Percentiles rank a stretch among this genome's conserved stretches.
These are phyloP conservation scores for Chaetomium cochliodes DNA, from an alignment of 495 filamentous ascomycete species.

Conservation along the genomic window DNA sequence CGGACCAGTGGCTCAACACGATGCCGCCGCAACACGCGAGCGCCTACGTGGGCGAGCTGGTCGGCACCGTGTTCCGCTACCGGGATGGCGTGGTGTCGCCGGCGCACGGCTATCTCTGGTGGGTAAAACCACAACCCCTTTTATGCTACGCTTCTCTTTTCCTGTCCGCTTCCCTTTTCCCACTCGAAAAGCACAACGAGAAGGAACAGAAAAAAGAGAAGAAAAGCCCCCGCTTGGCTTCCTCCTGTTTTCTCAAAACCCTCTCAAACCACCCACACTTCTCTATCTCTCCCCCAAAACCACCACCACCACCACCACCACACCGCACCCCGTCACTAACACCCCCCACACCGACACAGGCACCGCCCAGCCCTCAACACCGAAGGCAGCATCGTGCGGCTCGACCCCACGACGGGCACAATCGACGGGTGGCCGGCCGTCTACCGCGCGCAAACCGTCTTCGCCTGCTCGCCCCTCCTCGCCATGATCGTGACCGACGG, in stretches of 20 bases:
- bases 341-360: background rate
- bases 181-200: background rate
- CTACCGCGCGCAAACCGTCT: slow-evolving; percentile 30
- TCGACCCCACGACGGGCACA: slow-evolving; percentile 2
- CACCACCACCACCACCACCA: too few relatives aligned
- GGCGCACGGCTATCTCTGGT: slow-evolving; percentile 29
- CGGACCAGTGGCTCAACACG: slow-evolving; percentile 33
- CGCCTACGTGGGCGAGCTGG: slow-evolving; percentile 23
- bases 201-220: too few relatives aligned
- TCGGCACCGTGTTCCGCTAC: slow-evolving; percentile 35
- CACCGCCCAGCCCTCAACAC: slow-evolving; percentile 2
- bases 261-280: too few relatives aligned
- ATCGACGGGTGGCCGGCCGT: background rate
- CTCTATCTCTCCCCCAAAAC: background rate
- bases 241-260: too few relatives aligned
- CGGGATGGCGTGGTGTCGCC: slow-evolving; percentile 21
- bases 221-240: too few relatives aligned
- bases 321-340: too few relatives aligned
- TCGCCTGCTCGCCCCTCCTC: slow-evolving; percentile 37
- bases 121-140: too few relatives aligned
- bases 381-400: slow-evolving; percentile 23
- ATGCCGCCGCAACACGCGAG: slow-evolving; percentile 26
- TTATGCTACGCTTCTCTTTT: too few relatives aligned
- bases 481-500: slow-evolving; percentile 31
- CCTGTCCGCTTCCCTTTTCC: too few relatives aligned